These are phyloP conservation scores for Penicillium paxilli DNA, from an alignment of 495 filamentous ascomycete species.

Conservation along the genomic window DNA sequence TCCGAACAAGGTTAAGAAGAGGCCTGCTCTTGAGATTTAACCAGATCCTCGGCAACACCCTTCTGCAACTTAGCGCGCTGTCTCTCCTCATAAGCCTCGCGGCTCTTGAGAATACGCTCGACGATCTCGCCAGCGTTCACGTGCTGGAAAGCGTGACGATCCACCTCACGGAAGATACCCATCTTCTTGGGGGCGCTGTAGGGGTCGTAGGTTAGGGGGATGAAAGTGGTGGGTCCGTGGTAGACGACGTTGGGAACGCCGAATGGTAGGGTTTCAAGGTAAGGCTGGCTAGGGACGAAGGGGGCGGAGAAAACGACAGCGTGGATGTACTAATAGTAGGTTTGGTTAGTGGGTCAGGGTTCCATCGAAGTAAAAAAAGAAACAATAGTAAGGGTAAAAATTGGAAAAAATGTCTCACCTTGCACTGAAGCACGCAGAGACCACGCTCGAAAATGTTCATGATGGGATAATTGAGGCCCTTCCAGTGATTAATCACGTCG, in stretches of 20 bases:
- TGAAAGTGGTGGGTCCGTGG: conserved; percentile 91
- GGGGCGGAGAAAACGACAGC: conserved; percentile 86
- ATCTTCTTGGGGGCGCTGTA: conserved; percentile 76
- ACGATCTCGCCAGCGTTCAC: conserved; percentile 95
- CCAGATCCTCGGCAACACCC: conserved; percentile 62
- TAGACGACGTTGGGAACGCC: conserved; percentile 82
- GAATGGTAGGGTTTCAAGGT: conserved; percentile 72
- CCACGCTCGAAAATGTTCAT: conserved; percentile 99
- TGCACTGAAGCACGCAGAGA: conserved; percentile 92
- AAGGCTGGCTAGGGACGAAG: conserved; percentile 74
- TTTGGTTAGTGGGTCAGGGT: conserved; percentile 17
- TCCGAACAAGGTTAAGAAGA: conserved; percentile 8
- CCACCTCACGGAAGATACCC: conserved; percentile 75
- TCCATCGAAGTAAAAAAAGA: background rate
- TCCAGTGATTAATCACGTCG: conserved; percentile 89
- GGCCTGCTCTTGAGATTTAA: conserved; percentile 37
- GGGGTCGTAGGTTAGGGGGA: conserved; percentile 82
- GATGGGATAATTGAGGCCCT: conserved; percentile 97
- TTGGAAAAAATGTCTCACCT: conserved; percentile 56
- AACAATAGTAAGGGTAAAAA: background rate
- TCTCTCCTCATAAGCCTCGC: conserved; percentile 83
- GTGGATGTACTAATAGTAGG: conserved; percentile 68
- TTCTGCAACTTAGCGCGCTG: conserved; percentile 89
- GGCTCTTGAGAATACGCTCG: conserved; percentile 78
- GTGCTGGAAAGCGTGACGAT: conserved; percentile 71